Conservation (phyloP, 371 early-diverging fungal genomes). For the Mucor circinelloides region DNA sequence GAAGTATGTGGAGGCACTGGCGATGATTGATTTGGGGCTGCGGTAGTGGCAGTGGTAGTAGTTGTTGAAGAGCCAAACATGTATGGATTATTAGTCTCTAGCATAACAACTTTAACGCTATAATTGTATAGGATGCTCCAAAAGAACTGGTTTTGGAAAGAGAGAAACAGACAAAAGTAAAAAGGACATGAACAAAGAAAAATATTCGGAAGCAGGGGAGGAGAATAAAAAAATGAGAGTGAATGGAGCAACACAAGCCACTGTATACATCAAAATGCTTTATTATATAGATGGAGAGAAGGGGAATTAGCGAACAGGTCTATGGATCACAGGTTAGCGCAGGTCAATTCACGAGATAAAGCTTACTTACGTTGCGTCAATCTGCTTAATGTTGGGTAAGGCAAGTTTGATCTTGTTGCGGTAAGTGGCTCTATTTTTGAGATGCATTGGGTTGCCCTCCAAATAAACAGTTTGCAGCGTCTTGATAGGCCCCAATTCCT, state of each 20-base stretch:
- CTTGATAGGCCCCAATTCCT: slow-evolving; percentile 63
- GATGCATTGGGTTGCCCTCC: slow-evolving; percentile 94
- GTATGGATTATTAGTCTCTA: slow-evolving; percentile 28
- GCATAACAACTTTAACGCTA: slow-evolving; percentile 5
- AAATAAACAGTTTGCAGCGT: slow-evolving; percentile 87
- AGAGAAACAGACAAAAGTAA: slow-evolving; percentile 4
- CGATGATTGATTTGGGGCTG: not conserved
- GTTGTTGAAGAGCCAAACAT: slow-evolving; percentile 22
- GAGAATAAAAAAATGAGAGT: not conserved
- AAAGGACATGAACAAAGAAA: slow-evolving; percentile 6
- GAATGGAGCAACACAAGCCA: slow-evolving; percentile 10
- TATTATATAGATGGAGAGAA: not conserved
- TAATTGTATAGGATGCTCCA: not conserved
- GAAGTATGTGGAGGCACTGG: not conserved
- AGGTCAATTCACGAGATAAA: not conserved
- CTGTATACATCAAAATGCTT: not conserved
- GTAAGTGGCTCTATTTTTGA: slow-evolving; percentile 76
- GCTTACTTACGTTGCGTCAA: slow-evolving; percentile 79
- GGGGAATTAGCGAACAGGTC: slow-evolving; percentile 21
- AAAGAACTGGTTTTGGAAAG: not conserved
- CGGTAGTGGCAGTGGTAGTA: not conserved
- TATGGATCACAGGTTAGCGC: not conserved
- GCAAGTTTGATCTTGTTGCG: slow-evolving; percentile 86
- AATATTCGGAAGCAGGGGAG: not conserved
- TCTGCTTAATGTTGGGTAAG: slow-evolving; percentile 86